Evolutionary conservation across 805 yeast species (phyloP).

Genomic region (Teunomyces funiuensis): DNA sequence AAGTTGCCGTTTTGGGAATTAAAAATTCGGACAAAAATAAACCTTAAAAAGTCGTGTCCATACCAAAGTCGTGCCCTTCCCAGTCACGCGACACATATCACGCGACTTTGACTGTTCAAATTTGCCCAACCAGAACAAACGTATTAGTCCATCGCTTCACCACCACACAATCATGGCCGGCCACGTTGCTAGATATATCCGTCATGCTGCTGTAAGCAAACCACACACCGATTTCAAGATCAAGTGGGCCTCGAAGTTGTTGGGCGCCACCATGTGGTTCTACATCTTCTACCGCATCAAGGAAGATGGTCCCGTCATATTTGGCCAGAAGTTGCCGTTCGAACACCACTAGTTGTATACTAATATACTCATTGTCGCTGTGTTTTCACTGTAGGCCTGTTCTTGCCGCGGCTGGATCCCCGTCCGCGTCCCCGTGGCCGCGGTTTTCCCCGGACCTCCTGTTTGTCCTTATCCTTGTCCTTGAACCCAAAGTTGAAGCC

Average conservation of each 20-base stretch:
- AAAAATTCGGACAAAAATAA: no score
- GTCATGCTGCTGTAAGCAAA: slow-evolving; percentile 62
- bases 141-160: slow-evolving; percentile 3
- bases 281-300: slow-evolving; percentile 81
- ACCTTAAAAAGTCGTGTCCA: background rate
- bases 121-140: slow-evolving; percentile 9
- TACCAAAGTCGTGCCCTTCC: background rate
- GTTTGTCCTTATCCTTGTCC: background rate
- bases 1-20: no score
- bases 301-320: slow-evolving; percentile 66
- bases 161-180: slow-evolving; percentile 36
- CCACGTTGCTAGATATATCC: slow-evolving; percentile 40
- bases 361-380: no score
- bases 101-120: background rate
- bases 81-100: background rate
- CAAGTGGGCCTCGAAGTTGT: slow-evolving; percentile 58
- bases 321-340: slow-evolving; percentile 43
- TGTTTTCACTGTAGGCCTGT: no score
- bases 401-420: background rate
- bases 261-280: slow-evolving; percentile 89
- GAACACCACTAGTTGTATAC: slow-evolving; percentile 39
- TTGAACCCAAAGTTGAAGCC: slow-evolving; percentile 68
- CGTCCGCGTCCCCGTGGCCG: slow-evolving; percentile 8
- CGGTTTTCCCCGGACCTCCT: slow-evolving; percentile 6
- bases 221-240: slow-evolving; percentile 65